Evolutionary conservation across 208 protist species (phyloP).

Genomic region (Leishmania gerbilli): DNA sequence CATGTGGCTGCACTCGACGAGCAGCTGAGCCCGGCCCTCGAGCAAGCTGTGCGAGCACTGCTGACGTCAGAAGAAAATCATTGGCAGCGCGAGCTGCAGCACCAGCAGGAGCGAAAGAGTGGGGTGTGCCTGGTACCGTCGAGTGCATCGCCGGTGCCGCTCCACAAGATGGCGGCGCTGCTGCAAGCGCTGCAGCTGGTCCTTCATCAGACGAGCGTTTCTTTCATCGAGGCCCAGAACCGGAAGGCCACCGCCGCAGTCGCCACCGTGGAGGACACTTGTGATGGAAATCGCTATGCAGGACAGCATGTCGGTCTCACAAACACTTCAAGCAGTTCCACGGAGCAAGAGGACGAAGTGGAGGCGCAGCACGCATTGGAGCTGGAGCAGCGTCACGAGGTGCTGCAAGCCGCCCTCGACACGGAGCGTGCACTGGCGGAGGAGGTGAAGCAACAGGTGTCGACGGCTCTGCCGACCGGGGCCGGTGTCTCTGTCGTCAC

Average conservation of each 20-base stretch:
- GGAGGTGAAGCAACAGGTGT: constrained; percentile 16
- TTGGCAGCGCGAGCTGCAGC: constrained; percentile 36
- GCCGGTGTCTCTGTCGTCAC: constrained; percentile 39
- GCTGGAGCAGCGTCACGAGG: constrained; percentile 11
- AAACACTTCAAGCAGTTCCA: not conserved
- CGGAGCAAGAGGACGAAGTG: not conserved
- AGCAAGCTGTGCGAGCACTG: constrained; percentile 39
- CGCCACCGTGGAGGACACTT: not conserved
- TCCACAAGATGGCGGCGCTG: constrained; percentile 44
- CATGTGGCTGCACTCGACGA: constrained; percentile 35
- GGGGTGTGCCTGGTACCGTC: constrained; percentile 11
- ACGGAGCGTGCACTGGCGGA: constrained; percentile 31
- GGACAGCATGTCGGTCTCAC: not conserved
- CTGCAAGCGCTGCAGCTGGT: constrained; percentile 44
- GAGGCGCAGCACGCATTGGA: constrained; percentile 6
- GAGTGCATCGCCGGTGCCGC: constrained; percentile 33
- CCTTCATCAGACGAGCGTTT: constrained; percentile 42
- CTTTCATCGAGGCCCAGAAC: constrained; percentile 33
- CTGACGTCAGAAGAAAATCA: constrained; percentile 60
- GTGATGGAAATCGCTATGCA: not conserved
- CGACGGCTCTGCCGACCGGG: not conserved
- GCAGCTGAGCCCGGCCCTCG: constrained; percentile 36
- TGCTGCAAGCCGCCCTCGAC: constrained; percentile 23
- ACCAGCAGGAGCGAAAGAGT: constrained; percentile 20
- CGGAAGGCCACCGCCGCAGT: not conserved